These are phyloP conservation scores for Arxiozyma bovina DNA, from an alignment of 1,139 yeast genomes.

Conservation along the genomic window DNA sequence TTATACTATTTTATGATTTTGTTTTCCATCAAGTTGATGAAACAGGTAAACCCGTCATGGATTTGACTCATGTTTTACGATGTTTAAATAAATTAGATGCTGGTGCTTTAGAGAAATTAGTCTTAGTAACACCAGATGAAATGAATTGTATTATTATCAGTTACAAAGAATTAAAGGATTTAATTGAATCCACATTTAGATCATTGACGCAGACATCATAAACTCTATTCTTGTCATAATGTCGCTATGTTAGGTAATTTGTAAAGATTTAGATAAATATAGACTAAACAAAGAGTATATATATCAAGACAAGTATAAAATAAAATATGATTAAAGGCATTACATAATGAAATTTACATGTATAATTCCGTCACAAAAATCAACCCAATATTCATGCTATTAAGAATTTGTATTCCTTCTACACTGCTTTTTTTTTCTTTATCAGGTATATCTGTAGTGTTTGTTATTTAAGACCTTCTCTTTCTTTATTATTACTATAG, in stretches of 20 bases:
- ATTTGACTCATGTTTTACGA: slow-evolving; percentile 70
- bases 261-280: too few relatives aligned
- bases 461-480: too few relatives aligned
- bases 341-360: too few relatives aligned
- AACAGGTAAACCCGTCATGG: slow-evolving; percentile 66
- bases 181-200: slow-evolving; percentile 65
- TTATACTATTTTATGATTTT: slow-evolving; percentile 72
- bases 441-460: too few relatives aligned
- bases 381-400: too few relatives aligned
- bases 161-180: slow-evolving; percentile 66
- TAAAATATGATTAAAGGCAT: too few relatives aligned
- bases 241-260: not conserved
- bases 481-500: too few relatives aligned
- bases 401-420: too few relatives aligned
- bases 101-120: slow-evolving; percentile 75
- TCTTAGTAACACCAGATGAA: slow-evolving; percentile 77
- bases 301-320: too few relatives aligned
- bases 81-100: slow-evolving; percentile 85
- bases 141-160: slow-evolving; percentile 71
- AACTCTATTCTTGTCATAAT: too few relatives aligned
- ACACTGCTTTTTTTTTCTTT: too few relatives aligned
- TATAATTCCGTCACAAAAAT: too few relatives aligned
- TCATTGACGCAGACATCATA: slow-evolving; percentile 31
- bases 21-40: slow-evolving; percentile 81
- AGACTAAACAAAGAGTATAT: not conserved